Evolutionary conservation across 106 monocot genomes (phyloP), one percentile per base, ranked within the genome.

Genomic region (Triglochin maritima): DNA sequence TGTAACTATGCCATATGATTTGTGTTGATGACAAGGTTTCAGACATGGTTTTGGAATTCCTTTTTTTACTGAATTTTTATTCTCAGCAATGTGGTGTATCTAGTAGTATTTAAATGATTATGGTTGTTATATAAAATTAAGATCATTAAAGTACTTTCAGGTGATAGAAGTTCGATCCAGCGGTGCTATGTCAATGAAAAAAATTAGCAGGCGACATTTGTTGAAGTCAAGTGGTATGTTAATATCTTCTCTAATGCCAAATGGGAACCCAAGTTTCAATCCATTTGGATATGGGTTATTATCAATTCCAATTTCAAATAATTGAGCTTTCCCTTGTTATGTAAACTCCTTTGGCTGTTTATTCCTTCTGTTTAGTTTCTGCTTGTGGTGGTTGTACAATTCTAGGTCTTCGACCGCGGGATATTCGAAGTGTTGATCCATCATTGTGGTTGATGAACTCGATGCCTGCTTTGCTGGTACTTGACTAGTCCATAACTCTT

Each of bases 341-440:
- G 9, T 62, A 62, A 3, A 11, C 45, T 62, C 8, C 10, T 7
- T 4, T 42, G 16, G 59, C 59, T 29, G 17, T 16, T 17, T 60
- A 16, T 60, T 60, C 17, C 17, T 67, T 2, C 59, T 57, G 50
- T n/a, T 69, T 70, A 60, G 3, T 41, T 13, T 41, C 42, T 29
- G 7, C 59, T 60, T 2, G 0, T 60, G 4, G 4, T 29, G 16
- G 3, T 29, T 43, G 15, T 63, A 54, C 63, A 29, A 71, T 61
- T 42, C 50, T 61, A 93, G 95, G 95, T 66, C 96, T 96, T 73
- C 90, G 91, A 47, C 87, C 75, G 61, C 83, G 94, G 57, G 94
- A 94, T 82, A 85, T 89, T 47, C 82, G 94, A 60, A 94, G 89
- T 77, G 94, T 94, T 15, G 89, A 94, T 72, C 94, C 94, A 69